phyloP scores from a whole-genome alignment of 768 basidiomycete species.

The Kwoniella heveanensis region DNA sequence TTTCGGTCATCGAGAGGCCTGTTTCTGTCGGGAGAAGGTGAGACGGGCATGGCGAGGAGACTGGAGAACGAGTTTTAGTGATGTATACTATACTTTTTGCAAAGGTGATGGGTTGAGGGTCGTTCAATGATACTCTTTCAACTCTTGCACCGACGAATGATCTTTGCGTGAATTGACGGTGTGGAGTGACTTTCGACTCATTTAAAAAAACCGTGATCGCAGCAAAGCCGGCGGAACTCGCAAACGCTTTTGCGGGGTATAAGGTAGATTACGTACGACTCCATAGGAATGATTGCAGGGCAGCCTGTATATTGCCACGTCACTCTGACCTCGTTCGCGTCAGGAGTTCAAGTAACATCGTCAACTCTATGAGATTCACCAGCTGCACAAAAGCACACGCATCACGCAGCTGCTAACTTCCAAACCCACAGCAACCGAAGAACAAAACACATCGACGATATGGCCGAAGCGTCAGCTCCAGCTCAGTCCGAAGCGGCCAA shows the following conservation, averaged over 20 bases:
- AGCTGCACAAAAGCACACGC: too few relatives aligned
- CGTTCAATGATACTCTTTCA: background rate
- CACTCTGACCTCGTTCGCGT: too few relatives aligned
- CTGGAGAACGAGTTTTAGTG: background rate
- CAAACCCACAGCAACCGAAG: too few relatives aligned
- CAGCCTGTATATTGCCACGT: too few relatives aligned
- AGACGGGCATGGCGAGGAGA: slow-evolving; percentile 35
- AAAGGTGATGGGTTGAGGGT: background rate
- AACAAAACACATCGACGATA: too few relatives aligned
- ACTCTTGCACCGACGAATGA: background rate
- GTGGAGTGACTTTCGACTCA: background rate
- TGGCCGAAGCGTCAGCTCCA: too few relatives aligned
- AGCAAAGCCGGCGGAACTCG: background rate
- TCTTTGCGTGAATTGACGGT: background rate
- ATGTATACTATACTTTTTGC: background rate
- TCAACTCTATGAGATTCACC: too few relatives aligned
- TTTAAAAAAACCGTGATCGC: background rate
- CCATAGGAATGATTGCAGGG: too few relatives aligned
- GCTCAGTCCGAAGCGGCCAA: slow-evolving; percentile 43
- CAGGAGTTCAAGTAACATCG: too few relatives aligned
- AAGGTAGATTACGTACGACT: background rate
- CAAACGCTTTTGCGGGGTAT: background rate
- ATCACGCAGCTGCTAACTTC: too few relatives aligned
- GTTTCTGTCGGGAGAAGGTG: slow-evolving; percentile 44
- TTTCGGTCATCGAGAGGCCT: slow-evolving; percentile 47